Base-by-base conservation (phyloP, 495 filamentous ascomycete genomes). In the Parmelia sp. region DNA sequence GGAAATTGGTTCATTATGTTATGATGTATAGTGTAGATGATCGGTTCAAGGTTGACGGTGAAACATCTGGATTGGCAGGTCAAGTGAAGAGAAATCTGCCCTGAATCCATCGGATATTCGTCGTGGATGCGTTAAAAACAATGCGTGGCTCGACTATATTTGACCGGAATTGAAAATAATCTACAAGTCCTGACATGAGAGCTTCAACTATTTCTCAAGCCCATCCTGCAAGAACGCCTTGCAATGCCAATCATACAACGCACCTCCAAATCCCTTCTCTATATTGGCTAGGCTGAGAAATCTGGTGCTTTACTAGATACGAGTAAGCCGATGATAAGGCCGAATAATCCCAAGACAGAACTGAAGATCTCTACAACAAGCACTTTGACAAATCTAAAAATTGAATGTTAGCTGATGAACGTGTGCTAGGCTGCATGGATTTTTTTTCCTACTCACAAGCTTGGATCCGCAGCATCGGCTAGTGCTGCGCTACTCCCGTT, bases 351-450 rank as follows among this genome's bases (percentile, higher is more conserved):
- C 21, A 99, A 80, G 25, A 99, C 91, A 10, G 94, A 97, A 72
- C 94, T 97, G 81, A 99, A 99, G 74, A 99, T 99, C 77, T 99
- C 95, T 70, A 99, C 92, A 68, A 99, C 92, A 47, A 99, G 86
- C 70, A 97, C 96, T 80, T 96, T 96, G 76, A 99, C 92, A 78
- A 99, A 99, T 58, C 92, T 96, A 63, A 39, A 67, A 56, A 62
- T 33, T 0, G 21, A 55, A 21, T n/a, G 69, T 75, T 69, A 77
- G 68, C 44, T n/a, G 29, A 14, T 5, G 17, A 11, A n/a, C n/a
- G n/a, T n/a, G n/a, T n/a, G n/a, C n/a, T n/a, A n/a, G n/a, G n/a
- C n/a, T n/a, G n/a, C n/a, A n/a, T n/a, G n/a, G n/a, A 10, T 12
- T 21, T 25, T 33, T 33, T 35, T 40, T n/a, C 49, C 19, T 11